These are phyloP conservation scores for Didymella pinodella DNA, from an alignment of 2,329 filamentous ascomycete genomes.

Conservation along the genomic window DNA sequence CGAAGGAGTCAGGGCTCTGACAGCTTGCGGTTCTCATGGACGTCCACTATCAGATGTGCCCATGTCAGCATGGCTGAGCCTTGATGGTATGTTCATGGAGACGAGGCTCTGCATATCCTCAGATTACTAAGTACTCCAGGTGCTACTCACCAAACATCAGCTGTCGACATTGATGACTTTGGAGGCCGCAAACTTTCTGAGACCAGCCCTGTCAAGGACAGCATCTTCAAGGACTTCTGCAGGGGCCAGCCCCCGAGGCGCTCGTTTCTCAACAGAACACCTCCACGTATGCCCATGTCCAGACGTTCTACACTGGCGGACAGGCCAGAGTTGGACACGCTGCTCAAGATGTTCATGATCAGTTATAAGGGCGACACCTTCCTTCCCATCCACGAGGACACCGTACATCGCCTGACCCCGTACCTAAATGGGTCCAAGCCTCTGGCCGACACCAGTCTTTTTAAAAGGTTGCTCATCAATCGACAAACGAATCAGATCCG, in stretches of 20 bases:
- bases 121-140: conserved; percentile 5
- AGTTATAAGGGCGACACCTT: conserved; percentile 15
- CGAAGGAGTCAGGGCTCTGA: background rate
- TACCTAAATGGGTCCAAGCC: conserved; percentile 27
- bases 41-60: background rate
- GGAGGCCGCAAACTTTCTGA: background rate
- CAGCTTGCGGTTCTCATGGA: background rate
- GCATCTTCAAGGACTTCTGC: conserved; percentile 10
- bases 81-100: background rate
- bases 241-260: conserved; percentile 12
- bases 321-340: conserved; percentile 27
- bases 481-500: conserved; percentile 23
- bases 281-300: conserved; percentile 8
- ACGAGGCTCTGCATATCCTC: background rate
- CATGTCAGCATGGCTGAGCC: background rate
- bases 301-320: conserved; percentile 26
- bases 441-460: conserved; percentile 22
- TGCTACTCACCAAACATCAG: background rate
- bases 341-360: conserved; percentile 17
- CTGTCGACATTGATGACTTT: background rate
- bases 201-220: background rate
- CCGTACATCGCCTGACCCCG: conserved; percentile 15
- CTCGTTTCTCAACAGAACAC: conserved; percentile 7
- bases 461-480: conserved; percentile 26
- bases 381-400: conserved; percentile 22